Evolutionary conservation across 2,329 filamentous ascomycete genomes (phyloP), one percentile per base, ranked within the genome.

Genomic region (Calonectria montana): DNA sequence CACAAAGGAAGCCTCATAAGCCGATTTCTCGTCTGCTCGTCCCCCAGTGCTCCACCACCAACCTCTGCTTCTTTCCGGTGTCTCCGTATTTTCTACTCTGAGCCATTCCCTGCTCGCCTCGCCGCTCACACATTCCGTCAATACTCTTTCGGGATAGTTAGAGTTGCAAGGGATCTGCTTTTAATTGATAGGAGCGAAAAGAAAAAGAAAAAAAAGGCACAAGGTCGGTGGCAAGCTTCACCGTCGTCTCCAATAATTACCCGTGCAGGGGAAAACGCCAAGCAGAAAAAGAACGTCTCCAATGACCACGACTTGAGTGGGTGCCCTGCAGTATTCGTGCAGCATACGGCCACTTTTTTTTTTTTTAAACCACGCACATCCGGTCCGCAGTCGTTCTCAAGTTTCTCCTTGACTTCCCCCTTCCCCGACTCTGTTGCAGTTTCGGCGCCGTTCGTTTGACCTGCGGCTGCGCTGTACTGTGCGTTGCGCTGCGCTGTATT

Each of bases 1-100:
- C 76, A 79, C 81, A 83, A 82, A 80, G 81, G 82, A 79, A 80
- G 74, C 75, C 77, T 79, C 78, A 65, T 65, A 65, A 69, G 53
- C 70, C 53, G 62, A 69, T 72, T 72, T 65, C 39, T 67, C 62
- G 67, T 67, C 67, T 45, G 70, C 41, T 45, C 47, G 25, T 39
- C 47, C 21, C 16, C 25, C 23, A 21, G 27, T 66, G 53, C 68
- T 70, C 67, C 64, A 70, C 67, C 55, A 39, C 67, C 67, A 67
- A 50, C 70, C 66, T 72, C 62, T 72, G 25, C 29, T 29, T 57
- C 25, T 48, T 65, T 25, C 50, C 48, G 37, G 37, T 47, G 35
- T 35, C 37, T 23, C 45, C 63, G 29, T 43, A 31, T 43, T 35
- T 43, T 41, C 16, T 21, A 18, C 63, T 41, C 59, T 45, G 43